Evolutionary conservation across 208 protist species (phyloP).

Genomic region (Leishmania aethiopica): DNA sequence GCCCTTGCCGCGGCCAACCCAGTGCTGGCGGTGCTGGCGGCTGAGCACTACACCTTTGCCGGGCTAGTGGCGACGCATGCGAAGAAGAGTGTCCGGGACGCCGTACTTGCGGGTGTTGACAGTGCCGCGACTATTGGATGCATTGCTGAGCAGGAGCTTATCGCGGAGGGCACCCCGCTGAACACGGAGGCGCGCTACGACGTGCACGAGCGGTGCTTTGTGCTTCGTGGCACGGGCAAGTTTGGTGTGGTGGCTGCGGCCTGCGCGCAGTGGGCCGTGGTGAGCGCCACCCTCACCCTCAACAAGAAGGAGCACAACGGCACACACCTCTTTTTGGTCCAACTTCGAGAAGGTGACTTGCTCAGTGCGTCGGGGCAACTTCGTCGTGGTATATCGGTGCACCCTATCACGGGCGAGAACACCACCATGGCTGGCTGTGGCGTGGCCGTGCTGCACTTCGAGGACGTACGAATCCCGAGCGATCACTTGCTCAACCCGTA

Average conservation of each 20-base stretch:
- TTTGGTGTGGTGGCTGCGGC: constrained; percentile 77
- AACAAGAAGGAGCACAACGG: constrained; percentile 85
- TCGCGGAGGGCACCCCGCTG: constrained; percentile 73
- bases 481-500: constrained; percentile 68
- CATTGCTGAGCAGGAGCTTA: constrained; percentile 74
- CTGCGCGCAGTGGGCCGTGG: constrained; percentile 79
- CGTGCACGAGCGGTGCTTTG: constrained; percentile 71
- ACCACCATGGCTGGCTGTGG: constrained; percentile 51
- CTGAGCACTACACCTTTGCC: constrained; percentile 87
- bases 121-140: constrained; percentile 60
- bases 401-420: constrained; percentile 57
- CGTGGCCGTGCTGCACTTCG: constrained; percentile 77
- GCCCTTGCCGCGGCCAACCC: constrained; percentile 65
- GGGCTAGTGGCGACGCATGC: constrained; percentile 77
- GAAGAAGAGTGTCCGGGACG: constrained; percentile 38
- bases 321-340: constrained; percentile 74
- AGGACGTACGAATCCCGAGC: constrained; percentile 60
- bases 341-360: constrained; percentile 47
- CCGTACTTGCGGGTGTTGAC: constrained; percentile 66
- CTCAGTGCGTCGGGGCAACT: constrained; percentile 32
- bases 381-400: constrained; percentile 44
- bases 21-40: constrained; percentile 65
- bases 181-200: constrained; percentile 90
- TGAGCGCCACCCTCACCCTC: constrained; percentile 78
- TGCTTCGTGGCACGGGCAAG: constrained; percentile 82